Percentiles rank a stretch among this genome's conserved stretches.
phyloP scores from a whole-genome alignment of 352 stramenopile species.

The Phytophthora podocarpi region DNA sequence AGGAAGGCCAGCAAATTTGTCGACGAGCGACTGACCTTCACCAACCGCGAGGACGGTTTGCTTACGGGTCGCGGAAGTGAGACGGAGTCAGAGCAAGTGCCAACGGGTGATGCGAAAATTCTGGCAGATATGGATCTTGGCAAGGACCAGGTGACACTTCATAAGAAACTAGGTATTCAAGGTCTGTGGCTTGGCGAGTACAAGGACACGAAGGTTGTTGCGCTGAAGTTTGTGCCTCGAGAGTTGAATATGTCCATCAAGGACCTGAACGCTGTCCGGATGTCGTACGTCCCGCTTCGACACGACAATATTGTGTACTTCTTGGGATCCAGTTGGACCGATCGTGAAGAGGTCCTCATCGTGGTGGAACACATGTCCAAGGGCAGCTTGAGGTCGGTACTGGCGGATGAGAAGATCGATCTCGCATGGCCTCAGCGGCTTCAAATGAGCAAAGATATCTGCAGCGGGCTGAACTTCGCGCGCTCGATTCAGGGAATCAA shows the following conservation, averaged over 20 bases:
- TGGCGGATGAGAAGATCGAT: constrained; percentile 52
- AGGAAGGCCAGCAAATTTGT: constrained; percentile 41
- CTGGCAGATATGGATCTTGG: constrained; percentile 58
- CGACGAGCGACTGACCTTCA: constrained; percentile 40
- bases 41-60: constrained; percentile 36
- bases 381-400: constrained; percentile 60
- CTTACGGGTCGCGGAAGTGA: constrained; percentile 19
- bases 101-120: constrained; percentile 22
- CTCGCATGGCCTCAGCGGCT: constrained; percentile 58
- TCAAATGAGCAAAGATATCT: constrained; percentile 60
- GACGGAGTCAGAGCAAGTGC: not conserved
- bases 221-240: constrained; percentile 52
- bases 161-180: constrained; percentile 61
- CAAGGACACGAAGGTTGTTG: constrained; percentile 53
- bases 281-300: constrained; percentile 62
- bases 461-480: constrained; percentile 52
- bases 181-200: constrained; percentile 60
- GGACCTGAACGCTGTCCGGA: constrained; percentile 51
- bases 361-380: constrained; percentile 83
- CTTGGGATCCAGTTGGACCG: constrained; percentile 59
- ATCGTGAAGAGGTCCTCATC: constrained; percentile 66
- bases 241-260: constrained; percentile 42
- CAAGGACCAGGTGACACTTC: constrained; percentile 46
- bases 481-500: constrained; percentile 41
- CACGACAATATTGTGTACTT: constrained; percentile 77